Percentiles rank a stretch among this genome's conserved stretches.
phyloP scores from a whole-genome alignment of 2,329 filamentous ascomycete species.

The Tolypocladium ovalisporum region DNA sequence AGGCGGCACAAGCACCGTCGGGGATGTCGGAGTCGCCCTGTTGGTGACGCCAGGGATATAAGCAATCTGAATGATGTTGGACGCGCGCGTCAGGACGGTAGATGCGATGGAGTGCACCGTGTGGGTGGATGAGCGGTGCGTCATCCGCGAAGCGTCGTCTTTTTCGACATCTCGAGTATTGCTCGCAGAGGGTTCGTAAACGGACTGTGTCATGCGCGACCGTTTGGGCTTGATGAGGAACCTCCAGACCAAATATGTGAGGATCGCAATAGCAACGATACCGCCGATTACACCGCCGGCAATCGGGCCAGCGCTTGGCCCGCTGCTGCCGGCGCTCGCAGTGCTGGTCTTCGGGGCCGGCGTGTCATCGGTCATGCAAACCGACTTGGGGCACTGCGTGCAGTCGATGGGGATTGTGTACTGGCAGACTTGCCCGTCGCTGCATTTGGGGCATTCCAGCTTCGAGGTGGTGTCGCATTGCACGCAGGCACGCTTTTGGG shows the following conservation, averaged over 20 bases:
- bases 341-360: slow-evolving; percentile 6
- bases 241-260: slow-evolving; percentile 75
- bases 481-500: slow-evolving; percentile 32
- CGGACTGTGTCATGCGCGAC: slow-evolving; percentile 42
- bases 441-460: slow-evolving; percentile 34
- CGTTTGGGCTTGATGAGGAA: slow-evolving; percentile 77
- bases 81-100: slow-evolving; percentile 87
- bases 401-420: slow-evolving; percentile 35
- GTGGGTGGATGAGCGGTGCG: slow-evolving; percentile 63
- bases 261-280: slow-evolving; percentile 58
- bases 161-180: slow-evolving; percentile 27
- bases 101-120: slow-evolving; percentile 89
- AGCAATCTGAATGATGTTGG: slow-evolving; percentile 98
- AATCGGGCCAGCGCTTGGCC: slow-evolving; percentile 71
- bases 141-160: slow-evolving; percentile 29
- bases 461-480: slow-evolving; percentile 30
- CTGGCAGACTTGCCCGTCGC: slow-evolving; percentile 29
- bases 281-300: slow-evolving; percentile 87
- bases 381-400: slow-evolving; percentile 32
- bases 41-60: slow-evolving; percentile 98
- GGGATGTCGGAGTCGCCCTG: slow-evolving; percentile 74
- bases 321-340: slow-evolving; percentile 18
- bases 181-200: slow-evolving; percentile 47
- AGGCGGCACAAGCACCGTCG: slow-evolving; percentile 72
- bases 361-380: slow-evolving; percentile 28